phyloP scores from a whole-genome alignment of 225 moss, liverwort and hornwort species.

The Bryum argenteum region DNA sequence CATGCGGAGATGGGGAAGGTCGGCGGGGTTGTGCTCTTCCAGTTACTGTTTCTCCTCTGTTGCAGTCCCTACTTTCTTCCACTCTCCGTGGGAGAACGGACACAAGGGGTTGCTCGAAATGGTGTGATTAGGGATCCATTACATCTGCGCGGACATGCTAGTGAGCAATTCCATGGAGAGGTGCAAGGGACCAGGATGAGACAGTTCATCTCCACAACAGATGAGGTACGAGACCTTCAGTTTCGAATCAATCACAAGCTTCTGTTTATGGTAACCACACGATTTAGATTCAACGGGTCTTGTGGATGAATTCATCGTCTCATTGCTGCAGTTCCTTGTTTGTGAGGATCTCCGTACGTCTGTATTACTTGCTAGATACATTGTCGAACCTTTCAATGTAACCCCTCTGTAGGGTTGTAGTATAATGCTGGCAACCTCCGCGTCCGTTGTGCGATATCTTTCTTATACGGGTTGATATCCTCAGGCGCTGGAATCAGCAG shows the following conservation, averaged over 20 bases:
- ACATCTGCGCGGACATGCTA: constrained; percentile 10
- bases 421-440: constrained; percentile 2
- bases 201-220: neutral
- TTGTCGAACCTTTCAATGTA: too few relatives aligned
- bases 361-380: too few relatives aligned
- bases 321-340: neutral
- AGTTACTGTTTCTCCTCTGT: constrained; percentile 18
- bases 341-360: neutral
- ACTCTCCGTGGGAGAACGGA: constrained; percentile 14
- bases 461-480: neutral
- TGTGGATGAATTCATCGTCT: neutral
- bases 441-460: too few relatives aligned
- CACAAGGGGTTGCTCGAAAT: neutral
- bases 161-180: neutral
- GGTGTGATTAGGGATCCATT: constrained; percentile 5
- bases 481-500: constrained; percentile 24
- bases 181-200: neutral
- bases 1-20: constrained; percentile 33
- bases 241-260: neutral
- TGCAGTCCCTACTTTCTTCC: constrained; percentile 11
- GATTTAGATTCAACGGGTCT: neutral
- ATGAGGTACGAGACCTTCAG: neutral
- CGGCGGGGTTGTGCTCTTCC: constrained; percentile 5
- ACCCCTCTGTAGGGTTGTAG: neutral
- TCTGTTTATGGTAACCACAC: neutral